Evolutionary conservation across 768 basidiomycete species (phyloP).

Genomic region (Crepidotus variabilis): DNA sequence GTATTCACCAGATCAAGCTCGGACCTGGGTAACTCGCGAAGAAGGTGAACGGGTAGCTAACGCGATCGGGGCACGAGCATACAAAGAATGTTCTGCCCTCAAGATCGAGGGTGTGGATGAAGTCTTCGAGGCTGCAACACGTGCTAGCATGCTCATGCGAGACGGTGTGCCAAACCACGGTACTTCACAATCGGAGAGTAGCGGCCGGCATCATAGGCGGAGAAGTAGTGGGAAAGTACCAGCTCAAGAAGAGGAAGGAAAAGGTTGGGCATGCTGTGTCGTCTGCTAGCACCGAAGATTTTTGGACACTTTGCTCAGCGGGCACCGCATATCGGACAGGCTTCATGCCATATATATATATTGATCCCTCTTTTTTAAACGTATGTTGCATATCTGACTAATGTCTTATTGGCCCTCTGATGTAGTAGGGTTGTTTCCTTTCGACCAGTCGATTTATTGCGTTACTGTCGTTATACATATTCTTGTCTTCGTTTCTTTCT

Average conservation of each 20-base stretch:
- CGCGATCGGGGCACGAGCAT: slow-evolving; percentile 86
- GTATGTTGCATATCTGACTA: neutral
- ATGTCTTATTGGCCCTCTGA: neutral
- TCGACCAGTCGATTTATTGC: neutral
- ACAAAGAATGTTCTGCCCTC: slow-evolving; percentile 92
- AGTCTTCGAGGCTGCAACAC: slow-evolving; percentile 95
- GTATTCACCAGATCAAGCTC: slow-evolving; percentile 39
- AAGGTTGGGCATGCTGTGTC: slow-evolving; percentile 69
- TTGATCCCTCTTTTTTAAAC: neutral
- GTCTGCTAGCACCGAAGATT: slow-evolving; percentile 45
- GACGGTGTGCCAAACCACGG: slow-evolving; percentile 65
- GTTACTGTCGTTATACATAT: neutral
- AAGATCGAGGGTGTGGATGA: slow-evolving; percentile 93
- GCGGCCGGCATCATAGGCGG: slow-evolving; percentile 48
- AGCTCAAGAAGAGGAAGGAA: slow-evolving; percentile 41
- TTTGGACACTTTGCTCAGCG: neutral
- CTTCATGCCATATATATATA: neutral
- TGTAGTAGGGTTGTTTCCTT: neutral
- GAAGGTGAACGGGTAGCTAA: slow-evolving; percentile 81
- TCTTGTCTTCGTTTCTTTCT: too few relatives aligned
- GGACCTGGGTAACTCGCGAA: slow-evolving; percentile 64
- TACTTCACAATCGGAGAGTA: slow-evolving; percentile 28
- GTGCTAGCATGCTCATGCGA: slow-evolving; percentile 94
- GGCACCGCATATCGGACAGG: neutral
- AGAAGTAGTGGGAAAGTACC: slow-evolving; percentile 42